Evolutionary conservation across 108 stramenopile genomes (phyloP), one percentile per base, ranked within the genome.

Genomic region (Nitzschia sp.): DNA sequence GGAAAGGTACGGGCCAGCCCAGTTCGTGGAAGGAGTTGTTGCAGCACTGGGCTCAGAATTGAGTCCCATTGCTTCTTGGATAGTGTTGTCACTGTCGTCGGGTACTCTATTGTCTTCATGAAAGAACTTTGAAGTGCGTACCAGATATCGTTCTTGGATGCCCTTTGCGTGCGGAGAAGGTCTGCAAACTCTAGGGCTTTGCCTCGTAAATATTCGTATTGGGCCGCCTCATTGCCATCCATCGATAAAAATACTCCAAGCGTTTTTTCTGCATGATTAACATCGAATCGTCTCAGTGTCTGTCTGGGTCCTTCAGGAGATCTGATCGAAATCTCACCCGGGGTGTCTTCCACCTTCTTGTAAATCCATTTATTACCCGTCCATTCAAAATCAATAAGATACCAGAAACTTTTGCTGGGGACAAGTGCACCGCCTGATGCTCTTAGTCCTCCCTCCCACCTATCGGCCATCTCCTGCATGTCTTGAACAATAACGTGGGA

Each of bases 371-470:
- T n/a, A n/a, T n/a, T n/a, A n/a, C n/a, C 32, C 28, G 38, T 42
- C 58, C 58, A 59, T 19, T 31, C 11, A 11, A 26, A 59, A 19
- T 59, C 58, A 59, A 59, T 32, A 11, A 59, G 38, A 19, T 59
- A 59, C 31, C 58, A 59, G 24, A 59, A 59, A 59, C n/a, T n/a
- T n/a, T n/a, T n/a, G n/a, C n/a, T n/a, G n/a, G n/a, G n/a, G n/a
- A n/a, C n/a, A n/a, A n/a, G 58, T 59, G 58, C 30, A 13, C 58
- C 58, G 18, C 58, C 58, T 32, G 30, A 31, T 30, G 32, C 58
- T 18, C 28, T 11, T 17, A 59, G 58, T 11, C 29, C 24, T 13
- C 58, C 31, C 15, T 30, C 58, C 58, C 58, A 59, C 13, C 58
- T 13, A 19, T 59, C 58, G 17, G 32, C 18, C 17, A 30, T 30